Evolutionary conservation across 805 yeast species (phyloP), one percentile per base, ranked within the genome.

Genomic region (Wickerhamiella vanderwaltii): DNA sequence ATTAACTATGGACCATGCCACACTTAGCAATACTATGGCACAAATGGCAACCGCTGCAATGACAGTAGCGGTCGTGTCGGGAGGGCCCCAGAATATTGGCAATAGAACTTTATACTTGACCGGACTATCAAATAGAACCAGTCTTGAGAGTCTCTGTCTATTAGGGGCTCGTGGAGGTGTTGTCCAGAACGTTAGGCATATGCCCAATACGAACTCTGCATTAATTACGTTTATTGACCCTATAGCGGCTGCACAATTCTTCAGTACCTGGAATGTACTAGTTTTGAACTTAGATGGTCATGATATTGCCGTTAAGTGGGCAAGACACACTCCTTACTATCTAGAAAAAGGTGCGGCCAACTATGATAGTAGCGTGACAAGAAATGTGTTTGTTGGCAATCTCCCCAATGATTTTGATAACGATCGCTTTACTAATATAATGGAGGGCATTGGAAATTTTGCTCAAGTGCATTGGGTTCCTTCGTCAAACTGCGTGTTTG

Each of bases 1-100:
- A 71, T 94, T 82, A 54, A 83, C 80, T 54, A 65, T 81, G 43
- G 75, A 80, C 20, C 79, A 84, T 44, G 77, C 76, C 43, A 79
- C 82, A 6, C 76, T 51, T 22, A 17, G 58, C 7, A 48, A 47
- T 12, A 64, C 65, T 1, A 68, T 87, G 43, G 82, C 88, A 29
- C 94, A 85, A 61, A 96, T 91, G 63, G 77, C 94, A 12, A 93
- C 94, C 29, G 95, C 96, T 1, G 95, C 97, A 5, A 95, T 95
- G n/a, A 88, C 93, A 28, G 87, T 88, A 53, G 95, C 95, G 1
- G 80, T 94, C 0, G 75, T 87, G 41, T 93, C 95, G 2, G 96
- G 95, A 11, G 96, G 96, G 18, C 83, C 88, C 19, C 76, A 77
- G 44, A 88, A 88, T 57, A 67, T 86, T 50, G 97, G 97, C 34